Evolutionary conservation across 139 green algal genomes (phyloP).

Genomic region (Chlorella sp.): DNA sequence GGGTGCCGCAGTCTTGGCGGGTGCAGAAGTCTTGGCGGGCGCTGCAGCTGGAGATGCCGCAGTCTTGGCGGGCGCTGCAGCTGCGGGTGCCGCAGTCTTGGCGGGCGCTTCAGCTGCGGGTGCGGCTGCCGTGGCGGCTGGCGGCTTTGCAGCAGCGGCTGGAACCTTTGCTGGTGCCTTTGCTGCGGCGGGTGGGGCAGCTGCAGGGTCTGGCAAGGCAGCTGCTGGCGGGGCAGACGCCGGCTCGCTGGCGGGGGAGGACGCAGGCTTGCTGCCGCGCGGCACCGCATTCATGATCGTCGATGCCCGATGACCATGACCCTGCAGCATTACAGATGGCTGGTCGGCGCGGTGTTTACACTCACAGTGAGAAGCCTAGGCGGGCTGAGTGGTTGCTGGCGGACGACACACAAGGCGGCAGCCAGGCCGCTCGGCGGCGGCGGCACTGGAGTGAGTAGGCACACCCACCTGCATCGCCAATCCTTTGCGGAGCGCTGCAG

Average conservation of each 20-base stretch:
- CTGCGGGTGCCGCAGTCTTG: neutral
- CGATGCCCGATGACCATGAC: neutral
- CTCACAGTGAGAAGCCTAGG: too few species aligned
- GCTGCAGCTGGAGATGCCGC: neutral
- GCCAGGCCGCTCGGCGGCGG: neutral
- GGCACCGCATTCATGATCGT: neutral
- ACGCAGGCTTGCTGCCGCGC: neutral
- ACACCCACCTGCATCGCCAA: too few species aligned
- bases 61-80: neutral
- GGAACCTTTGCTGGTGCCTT: neutral
- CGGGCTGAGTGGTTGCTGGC: too few species aligned
- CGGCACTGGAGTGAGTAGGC: too few species aligned
- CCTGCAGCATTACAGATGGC: neutral
- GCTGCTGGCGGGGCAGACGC: too few species aligned
- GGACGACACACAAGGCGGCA: neutral
- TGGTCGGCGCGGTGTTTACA: neutral
- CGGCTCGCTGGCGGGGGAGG: too few species aligned
- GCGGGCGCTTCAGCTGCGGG: too few species aligned
- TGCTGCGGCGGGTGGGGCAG: neutral
- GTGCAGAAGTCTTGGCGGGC: neutral
- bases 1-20: neutral
- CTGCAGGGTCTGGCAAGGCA: neutral
- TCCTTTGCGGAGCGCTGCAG: too few species aligned
- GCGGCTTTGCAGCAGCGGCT: too few species aligned
- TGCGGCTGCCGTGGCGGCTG: too few species aligned